Evolutionary conservation across 2,329 filamentous ascomycete genomes (phyloP).

Genomic region (Aspergillus novofumigatus): DNA sequence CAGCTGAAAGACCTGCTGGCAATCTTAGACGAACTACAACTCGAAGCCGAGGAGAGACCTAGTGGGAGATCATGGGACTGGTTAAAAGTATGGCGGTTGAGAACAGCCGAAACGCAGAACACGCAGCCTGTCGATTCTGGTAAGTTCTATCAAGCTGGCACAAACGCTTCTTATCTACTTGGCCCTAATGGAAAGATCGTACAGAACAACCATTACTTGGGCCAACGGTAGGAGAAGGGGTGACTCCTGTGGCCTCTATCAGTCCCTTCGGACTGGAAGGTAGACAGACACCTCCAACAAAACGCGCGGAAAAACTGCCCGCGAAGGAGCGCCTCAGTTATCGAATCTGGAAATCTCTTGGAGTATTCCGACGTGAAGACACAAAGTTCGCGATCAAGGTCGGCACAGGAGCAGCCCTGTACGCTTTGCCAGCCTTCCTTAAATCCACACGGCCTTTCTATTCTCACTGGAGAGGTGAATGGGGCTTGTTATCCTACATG

Average conservation of each 20-base stretch:
- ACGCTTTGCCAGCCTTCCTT: conserved; percentile 85
- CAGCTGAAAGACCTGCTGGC: conserved; percentile 80
- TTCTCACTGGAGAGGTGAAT: conserved; percentile 87
- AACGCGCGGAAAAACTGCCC: conserved; percentile 3
- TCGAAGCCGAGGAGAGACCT: conserved; percentile 58
- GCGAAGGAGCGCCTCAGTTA: conserved; percentile 38
- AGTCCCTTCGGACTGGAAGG: not conserved
- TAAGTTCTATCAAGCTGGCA: conserved; percentile 24
- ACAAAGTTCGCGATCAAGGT: conserved; percentile 86
- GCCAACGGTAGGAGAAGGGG: conserved; percentile 2
- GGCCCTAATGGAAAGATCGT: conserved; percentile 1
- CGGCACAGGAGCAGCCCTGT: conserved; percentile 81
- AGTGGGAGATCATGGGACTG: conserved; percentile 73
- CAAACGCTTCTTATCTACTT: not conserved
- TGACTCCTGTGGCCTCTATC: not conserved
- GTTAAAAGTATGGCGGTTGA: conserved; percentile 69
- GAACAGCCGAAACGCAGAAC: conserved; percentile 8
- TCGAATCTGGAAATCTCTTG: conserved; percentile 52
- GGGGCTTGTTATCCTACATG: conserved; percentile 96
- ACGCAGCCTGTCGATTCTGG: conserved; percentile 25
- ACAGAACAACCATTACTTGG: conserved; percentile 11
- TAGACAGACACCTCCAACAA: not conserved
- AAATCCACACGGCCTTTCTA: conserved; percentile 74
- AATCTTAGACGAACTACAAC: conserved; percentile 78
- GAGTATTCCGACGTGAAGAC: conserved; percentile 60